Conservation (phyloP, 176 grass and related monocot genomes). For the Oryza coarctata region DNA sequence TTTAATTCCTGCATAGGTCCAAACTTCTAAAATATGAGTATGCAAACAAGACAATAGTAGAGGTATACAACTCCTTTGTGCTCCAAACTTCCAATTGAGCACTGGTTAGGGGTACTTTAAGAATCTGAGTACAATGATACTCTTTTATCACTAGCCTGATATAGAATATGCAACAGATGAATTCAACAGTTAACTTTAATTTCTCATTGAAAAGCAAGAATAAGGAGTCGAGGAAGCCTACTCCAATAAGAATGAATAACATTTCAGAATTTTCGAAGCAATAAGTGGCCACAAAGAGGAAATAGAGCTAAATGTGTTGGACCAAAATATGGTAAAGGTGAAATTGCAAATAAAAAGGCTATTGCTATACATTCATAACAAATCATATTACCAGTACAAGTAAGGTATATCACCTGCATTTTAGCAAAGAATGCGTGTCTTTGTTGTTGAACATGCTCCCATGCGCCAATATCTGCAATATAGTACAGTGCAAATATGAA, state of each 20-base stretch:
- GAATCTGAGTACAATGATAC: neutral
- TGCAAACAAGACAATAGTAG: neutral
- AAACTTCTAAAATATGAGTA: neutral
- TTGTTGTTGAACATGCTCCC: conserved; percentile 93
- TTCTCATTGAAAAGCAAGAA: neutral
- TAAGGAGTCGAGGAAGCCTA: neutral
- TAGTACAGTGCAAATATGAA: neutral
- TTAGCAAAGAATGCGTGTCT: conserved; percentile 89
- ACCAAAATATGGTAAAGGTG: neutral
- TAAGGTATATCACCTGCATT: conserved; percentile 72
- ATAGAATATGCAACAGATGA: neutral
- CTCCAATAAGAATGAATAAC: neutral
- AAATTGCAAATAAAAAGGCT: conserved; percentile 19
- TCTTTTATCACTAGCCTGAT: neutral
- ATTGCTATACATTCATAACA: neutral
- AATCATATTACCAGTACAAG: conserved; percentile 24
- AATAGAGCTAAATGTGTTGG: neutral
- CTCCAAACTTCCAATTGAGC: neutral
- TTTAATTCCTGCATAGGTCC: neutral
- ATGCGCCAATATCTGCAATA: conserved; percentile 75
- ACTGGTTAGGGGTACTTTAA: neutral
- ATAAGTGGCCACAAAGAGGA: conserved; percentile 6
- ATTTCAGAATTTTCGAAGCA: neutral
- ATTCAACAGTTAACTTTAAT: conserved; percentile 7
- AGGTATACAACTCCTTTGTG: neutral